Evolutionary conservation across 441 rosid species (phyloP).

Genomic region (Populus hybrid): DNA sequence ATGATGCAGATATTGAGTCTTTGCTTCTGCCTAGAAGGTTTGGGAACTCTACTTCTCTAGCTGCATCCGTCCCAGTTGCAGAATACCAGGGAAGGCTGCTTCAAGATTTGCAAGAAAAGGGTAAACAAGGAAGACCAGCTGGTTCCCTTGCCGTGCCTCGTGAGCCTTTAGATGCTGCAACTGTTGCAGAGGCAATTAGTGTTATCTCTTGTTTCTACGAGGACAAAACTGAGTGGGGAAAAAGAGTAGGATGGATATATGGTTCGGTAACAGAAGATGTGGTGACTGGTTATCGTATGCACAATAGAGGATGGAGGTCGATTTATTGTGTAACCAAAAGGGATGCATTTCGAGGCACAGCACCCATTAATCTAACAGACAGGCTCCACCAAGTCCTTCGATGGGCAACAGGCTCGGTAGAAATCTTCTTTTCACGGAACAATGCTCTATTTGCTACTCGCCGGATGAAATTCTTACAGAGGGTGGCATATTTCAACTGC

Average conservation of each 20-base stretch:
- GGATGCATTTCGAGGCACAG: conserved; percentile 71
- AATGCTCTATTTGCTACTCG: conserved; percentile 56
- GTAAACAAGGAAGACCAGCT: conserved; percentile 65
- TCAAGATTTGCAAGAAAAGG: conserved; percentile 55
- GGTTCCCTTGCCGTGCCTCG: conserved; percentile 79
- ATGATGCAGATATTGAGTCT: conserved; percentile 65
- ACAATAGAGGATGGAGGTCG: conserved; percentile 75
- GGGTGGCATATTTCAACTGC: conserved; percentile 62
- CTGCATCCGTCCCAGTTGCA: conserved; percentile 73
- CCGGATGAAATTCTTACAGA: conserved; percentile 63
- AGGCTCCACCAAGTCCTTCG: conserved; percentile 77
- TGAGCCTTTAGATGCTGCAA: conserved; percentile 72
- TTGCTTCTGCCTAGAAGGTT: conserved; percentile 66
- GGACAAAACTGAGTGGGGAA: conserved; percentile 80
- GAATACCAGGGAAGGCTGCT: conserved; percentile 77
- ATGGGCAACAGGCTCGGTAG: conserved; percentile 86
- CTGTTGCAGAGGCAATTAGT: conserved; percentile 80
- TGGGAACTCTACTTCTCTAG: conserved; percentile 66
- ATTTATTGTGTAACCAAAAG: conserved; percentile 63
- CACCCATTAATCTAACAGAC: conserved; percentile 68
- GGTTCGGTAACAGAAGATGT: conserved; percentile 80
- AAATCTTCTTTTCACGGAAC: conserved; percentile 74
- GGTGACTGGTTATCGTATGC: conserved; percentile 76
- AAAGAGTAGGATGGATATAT: conserved; percentile 70
- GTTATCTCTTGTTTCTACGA: conserved; percentile 87